Percentiles rank a stretch among this genome's conserved stretches.
Evolutionary conservation across 768 basidiomycete genomes (phyloP).

Genomic region (Lactarius deliciosus): DNA sequence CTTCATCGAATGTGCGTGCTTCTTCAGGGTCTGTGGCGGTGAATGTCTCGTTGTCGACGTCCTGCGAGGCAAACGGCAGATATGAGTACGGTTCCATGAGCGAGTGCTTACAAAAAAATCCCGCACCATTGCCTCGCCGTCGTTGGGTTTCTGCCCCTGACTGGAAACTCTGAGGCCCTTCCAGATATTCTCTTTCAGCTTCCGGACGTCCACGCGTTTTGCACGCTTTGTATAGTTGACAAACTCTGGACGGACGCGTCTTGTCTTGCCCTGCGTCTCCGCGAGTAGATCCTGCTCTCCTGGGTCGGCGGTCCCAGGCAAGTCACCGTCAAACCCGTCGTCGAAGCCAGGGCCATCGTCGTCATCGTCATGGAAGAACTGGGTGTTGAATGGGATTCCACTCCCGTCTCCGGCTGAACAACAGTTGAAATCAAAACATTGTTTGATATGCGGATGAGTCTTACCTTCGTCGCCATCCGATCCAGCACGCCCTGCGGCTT

Average conservation of each 20-base stretch:
- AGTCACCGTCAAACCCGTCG: slow-evolving; percentile 62
- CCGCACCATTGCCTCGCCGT: slow-evolving; percentile 53
- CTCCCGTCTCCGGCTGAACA: slow-evolving; percentile 45
- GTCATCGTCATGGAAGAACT: slow-evolving; percentile 93
- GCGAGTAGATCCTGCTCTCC: slow-evolving; percentile 89
- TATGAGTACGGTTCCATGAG: slow-evolving; percentile 1
- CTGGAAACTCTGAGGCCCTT: slow-evolving; percentile 80
- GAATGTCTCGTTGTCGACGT: slow-evolving; percentile 49
- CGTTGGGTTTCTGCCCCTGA: slow-evolving; percentile 41
- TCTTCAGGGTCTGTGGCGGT: slow-evolving; percentile 60
- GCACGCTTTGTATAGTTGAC: slow-evolving; percentile 95
- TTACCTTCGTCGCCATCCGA: slow-evolving; percentile 66
- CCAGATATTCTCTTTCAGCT: slow-evolving; percentile 98
- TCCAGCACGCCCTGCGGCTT: slow-evolving; percentile 56
- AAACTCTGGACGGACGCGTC: slow-evolving; percentile 79
- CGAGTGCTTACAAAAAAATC: neutral
- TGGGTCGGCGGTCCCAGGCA: slow-evolving; percentile 48
- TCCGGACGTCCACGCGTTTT: slow-evolving; percentile 94
- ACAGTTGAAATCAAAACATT: neutral
- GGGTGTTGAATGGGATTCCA: slow-evolving; percentile 85
- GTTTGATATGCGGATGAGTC: neutral
- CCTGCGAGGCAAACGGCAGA: slow-evolving; percentile 40
- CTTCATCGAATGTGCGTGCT: slow-evolving; percentile 69
- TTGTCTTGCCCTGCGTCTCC: slow-evolving; percentile 70
- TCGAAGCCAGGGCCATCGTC: slow-evolving; percentile 70